Conservation (phyloP, 1,284 basidiomycete genomes). For the Ustilago loliicola region DNA sequence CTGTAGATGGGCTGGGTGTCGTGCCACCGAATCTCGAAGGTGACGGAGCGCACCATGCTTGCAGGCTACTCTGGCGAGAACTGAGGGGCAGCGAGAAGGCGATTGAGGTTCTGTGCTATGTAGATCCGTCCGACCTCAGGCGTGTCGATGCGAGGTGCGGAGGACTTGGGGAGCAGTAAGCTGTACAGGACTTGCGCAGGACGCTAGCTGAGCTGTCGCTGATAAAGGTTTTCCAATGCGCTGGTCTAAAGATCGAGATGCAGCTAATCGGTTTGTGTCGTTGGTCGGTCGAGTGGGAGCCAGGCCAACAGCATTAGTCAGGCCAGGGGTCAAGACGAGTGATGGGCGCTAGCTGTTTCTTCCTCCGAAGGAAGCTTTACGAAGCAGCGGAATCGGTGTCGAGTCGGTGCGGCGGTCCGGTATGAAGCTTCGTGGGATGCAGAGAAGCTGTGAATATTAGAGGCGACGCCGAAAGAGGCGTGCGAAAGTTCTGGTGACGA, state of each 20-base stretch:
- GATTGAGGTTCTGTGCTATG: not conserved
- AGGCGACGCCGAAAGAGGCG: not conserved
- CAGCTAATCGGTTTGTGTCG: not conserved
- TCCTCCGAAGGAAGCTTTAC: not conserved
- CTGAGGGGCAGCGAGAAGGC: not conserved
- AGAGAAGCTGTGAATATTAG: not conserved
- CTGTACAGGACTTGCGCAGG: not conserved
- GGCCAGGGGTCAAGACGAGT: not conserved
- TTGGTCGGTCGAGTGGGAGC: not conserved
- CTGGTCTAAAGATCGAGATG: not conserved
- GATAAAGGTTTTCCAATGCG: not conserved
- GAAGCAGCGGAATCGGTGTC: not conserved
- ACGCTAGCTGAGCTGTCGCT: not conserved
- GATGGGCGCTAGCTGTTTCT: not conserved
- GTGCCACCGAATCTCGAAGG: conserved; percentile 70
- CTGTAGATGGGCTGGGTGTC: conserved; percentile 69
- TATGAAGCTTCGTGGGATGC: conserved; percentile 1
- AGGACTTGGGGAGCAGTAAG: not conserved
- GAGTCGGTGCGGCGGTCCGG: not conserved
- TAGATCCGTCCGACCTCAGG: not conserved
- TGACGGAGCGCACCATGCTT: conserved; percentile 68
- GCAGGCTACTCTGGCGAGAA: not conserved
- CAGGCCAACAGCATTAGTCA: not conserved
- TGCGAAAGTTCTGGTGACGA: not conserved
- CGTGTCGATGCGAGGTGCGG: not conserved